These are phyloP conservation scores for Cokeromyces recurvatus DNA, from an alignment of 371 early-diverging fungal genomes.

Conservation along the genomic window DNA sequence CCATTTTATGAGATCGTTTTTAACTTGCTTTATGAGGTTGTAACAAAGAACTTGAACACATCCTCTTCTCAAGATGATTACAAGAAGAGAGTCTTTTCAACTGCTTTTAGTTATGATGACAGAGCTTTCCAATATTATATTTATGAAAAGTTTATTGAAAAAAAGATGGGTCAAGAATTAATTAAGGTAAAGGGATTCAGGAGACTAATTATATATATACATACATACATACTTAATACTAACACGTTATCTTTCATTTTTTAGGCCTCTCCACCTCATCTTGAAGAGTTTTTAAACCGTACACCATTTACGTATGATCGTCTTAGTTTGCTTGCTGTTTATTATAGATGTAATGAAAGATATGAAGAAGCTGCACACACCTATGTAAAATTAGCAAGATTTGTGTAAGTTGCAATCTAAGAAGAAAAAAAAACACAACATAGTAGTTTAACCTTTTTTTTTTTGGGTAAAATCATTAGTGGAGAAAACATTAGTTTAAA, in stretches of 20 bases:
- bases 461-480: background rate
- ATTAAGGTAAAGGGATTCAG: slow-evolving; percentile 23
- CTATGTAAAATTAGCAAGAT: slow-evolving; percentile 12
- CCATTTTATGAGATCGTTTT: slow-evolving; percentile 55
- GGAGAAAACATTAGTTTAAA: background rate
- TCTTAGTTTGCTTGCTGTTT: slow-evolving; percentile 22
- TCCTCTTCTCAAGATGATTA: background rate
- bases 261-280: slow-evolving; percentile 17
- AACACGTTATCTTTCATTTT: no score
- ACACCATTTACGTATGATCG: slow-evolving; percentile 21
- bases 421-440: no score
- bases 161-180: slow-evolving; percentile 14
- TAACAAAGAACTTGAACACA: background rate
- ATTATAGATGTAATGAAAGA: slow-evolving; percentile 18
- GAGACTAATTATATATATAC: no score
- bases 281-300: slow-evolving; percentile 24
- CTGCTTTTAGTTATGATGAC: slow-evolving; percentile 20
- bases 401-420: slow-evolving; percentile 30
- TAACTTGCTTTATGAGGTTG: slow-evolving; percentile 18
- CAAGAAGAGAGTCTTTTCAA: background rate
- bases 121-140: slow-evolving; percentile 24
- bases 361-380: slow-evolving; percentile 29
- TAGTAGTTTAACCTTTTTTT: background rate
- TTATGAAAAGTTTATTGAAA: slow-evolving; percentile 23
- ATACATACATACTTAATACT: no score